Conservation (phyloP, 352 stramenopile genomes). For the Lagenidium sp. region DNA sequence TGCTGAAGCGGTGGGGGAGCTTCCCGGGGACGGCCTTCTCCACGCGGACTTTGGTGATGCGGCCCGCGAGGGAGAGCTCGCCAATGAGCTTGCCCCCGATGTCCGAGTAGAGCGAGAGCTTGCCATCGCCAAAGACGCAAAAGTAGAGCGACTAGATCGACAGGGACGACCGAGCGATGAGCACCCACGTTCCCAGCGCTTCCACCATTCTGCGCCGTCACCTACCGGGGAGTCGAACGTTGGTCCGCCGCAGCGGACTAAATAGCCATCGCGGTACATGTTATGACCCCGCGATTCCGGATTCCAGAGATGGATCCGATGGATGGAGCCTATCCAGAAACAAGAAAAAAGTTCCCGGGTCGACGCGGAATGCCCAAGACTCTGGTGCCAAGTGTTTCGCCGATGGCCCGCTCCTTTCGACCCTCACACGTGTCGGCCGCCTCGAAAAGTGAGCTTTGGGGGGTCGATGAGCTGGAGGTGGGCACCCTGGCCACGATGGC, state of each 20-base stretch:
- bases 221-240: constrained; percentile 25
- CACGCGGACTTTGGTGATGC: constrained; percentile 70
- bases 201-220: neutral
- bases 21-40: constrained; percentile 53
- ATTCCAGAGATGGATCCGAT: too few relatives aligned
- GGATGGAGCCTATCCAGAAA: too few relatives aligned
- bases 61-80: constrained; percentile 52
- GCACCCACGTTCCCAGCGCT: neutral
- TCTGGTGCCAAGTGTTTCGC: too few relatives aligned
- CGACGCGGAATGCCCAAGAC: too few relatives aligned
- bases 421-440: too few relatives aligned
- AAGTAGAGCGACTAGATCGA: constrained; percentile 47
- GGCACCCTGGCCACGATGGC: too few relatives aligned
- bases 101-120: constrained; percentile 62
- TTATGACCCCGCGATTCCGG: too few relatives aligned
- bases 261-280: constrained; percentile 79
- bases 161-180: too few relatives aligned
- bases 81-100: constrained; percentile 58
- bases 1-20: constrained; percentile 65
- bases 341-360: too few relatives aligned
- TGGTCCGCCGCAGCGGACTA: constrained; percentile 48
- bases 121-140: constrained; percentile 71
- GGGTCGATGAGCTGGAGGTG: too few relatives aligned
- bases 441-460: too few relatives aligned
- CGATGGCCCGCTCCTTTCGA: too few relatives aligned